A percentile compares a stretch with the other conserved stretches of the same genome.
phyloP scores from a whole-genome alignment of 331 rosid species.

The Dryas integrifolia region DNA sequence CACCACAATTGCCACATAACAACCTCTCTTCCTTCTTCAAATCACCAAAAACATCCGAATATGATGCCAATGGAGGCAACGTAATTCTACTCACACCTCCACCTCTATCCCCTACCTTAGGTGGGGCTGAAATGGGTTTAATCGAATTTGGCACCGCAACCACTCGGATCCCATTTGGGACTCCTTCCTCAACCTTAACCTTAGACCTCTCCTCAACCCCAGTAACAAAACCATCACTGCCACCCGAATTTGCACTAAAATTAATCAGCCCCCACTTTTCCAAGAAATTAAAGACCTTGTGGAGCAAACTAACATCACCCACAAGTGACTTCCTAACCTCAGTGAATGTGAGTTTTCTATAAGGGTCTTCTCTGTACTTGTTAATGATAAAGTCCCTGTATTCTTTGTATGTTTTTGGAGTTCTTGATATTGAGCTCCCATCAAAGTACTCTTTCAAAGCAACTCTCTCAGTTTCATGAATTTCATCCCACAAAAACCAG shows the following conservation, averaged over 20 bases:
- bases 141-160: slow-evolving; percentile 71
- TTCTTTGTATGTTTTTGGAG: slow-evolving; percentile 72
- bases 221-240: slow-evolving; percentile 25
- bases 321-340: slow-evolving; percentile 80
- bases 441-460: slow-evolving; percentile 70
- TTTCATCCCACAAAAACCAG: slow-evolving; percentile 93
- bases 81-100: slow-evolving; percentile 32
- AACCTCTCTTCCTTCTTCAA: slow-evolving; percentile 36
- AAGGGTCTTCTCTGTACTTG: slow-evolving; percentile 84
- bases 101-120: slow-evolving; percentile 23
- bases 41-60: slow-evolving; percentile 58
- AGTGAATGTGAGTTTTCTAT: slow-evolving; percentile 77
- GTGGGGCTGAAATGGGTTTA: slow-evolving; percentile 54
- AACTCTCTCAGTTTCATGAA: slow-evolving; percentile 66
- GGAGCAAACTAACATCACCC: slow-evolving; percentile 80
- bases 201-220: slow-evolving; percentile 34
- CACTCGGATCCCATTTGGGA: slow-evolving; percentile 78
- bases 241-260: slow-evolving; percentile 41
- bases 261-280: slow-evolving; percentile 82
- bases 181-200: slow-evolving; percentile 70
- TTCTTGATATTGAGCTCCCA: slow-evolving; percentile 63
- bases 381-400: slow-evolving; percentile 83
- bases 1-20: slow-evolving; percentile 59
- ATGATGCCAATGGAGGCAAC: slow-evolving; percentile 65
- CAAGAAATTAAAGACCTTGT: slow-evolving; percentile 63